These are phyloP conservation scores for Solanum clarkiae DNA, from an alignment of 257 asterid genomes.

Conservation along the genomic window DNA sequence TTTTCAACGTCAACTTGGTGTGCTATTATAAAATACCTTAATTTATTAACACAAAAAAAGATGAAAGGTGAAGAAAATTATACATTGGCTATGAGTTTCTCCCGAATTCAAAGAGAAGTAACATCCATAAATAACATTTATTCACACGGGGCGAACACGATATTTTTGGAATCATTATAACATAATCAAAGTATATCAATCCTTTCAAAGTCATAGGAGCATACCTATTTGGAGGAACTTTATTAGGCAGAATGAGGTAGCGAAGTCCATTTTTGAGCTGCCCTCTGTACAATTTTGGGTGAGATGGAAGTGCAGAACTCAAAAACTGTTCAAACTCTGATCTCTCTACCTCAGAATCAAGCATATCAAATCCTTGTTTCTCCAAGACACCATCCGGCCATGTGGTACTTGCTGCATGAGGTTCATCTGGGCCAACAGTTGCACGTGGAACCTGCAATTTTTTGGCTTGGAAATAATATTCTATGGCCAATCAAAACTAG, in stretches of 20 bases:
- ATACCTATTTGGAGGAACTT: constrained; percentile 95
- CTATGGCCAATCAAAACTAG: background rate
- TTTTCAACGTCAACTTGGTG: background rate
- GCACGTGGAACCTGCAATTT: constrained; percentile 44
- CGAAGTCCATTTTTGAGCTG: constrained; percentile 92
- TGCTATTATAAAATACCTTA: background rate
- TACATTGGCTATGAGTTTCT: background rate
- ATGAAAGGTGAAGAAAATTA: background rate
- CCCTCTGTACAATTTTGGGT: constrained; percentile 89
- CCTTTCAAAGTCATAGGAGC: background rate
- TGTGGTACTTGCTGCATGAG: constrained; percentile 94
- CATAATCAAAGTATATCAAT: background rate
- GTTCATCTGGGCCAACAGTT: constrained; percentile 95
- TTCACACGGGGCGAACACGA: background rate
- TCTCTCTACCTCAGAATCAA: constrained; percentile 55
- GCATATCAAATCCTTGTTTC: constrained; percentile 46
- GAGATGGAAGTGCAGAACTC: constrained; percentile 66
- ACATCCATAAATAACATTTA: background rate
- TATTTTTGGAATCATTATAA: background rate
- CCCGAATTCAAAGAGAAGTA: background rate
- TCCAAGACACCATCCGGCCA: constrained; percentile 87
- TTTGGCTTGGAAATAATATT: constrained; percentile 21
- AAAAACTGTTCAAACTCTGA: constrained; percentile 55
- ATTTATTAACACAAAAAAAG: background rate
- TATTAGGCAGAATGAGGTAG: constrained; percentile 87